These are phyloP conservation scores for Echites panduratus DNA, from an alignment of 257 asterid species.

Conservation along the genomic window DNA sequence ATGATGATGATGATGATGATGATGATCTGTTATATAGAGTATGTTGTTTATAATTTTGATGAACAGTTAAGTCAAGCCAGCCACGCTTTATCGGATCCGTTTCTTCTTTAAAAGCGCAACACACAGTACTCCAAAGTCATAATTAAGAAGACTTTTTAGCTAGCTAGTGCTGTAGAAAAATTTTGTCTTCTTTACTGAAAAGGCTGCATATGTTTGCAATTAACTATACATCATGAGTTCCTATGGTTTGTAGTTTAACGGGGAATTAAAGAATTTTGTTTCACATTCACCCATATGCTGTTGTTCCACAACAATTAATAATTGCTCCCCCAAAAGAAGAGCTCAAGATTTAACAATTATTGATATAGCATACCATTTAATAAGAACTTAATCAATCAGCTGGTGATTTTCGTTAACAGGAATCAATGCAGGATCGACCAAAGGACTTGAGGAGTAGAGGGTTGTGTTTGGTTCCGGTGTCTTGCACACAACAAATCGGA, in stretches of 20 bases:
- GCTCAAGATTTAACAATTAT: too few species aligned
- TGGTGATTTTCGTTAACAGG: too few species aligned
- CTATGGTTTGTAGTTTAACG: neutral
- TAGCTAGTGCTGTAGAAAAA: neutral
- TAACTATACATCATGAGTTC: neutral
- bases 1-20: too few species aligned
- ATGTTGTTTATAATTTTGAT: conserved; percentile 11
- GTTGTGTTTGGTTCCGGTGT: conserved; percentile 71
- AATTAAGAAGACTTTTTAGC: neutral
- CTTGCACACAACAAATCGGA: conserved; percentile 67
- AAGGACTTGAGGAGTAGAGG: conserved; percentile 76
- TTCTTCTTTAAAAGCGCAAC: conserved; percentile 21
- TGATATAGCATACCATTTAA: too few species aligned
- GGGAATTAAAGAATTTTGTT: neutral
- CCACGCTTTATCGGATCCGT: conserved; percentile 58
- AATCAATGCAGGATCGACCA: conserved; percentile 19
- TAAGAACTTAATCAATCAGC: too few species aligned
- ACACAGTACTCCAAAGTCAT: neutral
- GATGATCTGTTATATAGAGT: too few species aligned
- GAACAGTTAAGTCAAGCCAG: conserved; percentile 28
- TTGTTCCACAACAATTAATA: neutral
- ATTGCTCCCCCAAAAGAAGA: neutral
- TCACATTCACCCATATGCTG: too few species aligned
- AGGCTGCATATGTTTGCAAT: neutral
- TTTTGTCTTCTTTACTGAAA: neutral